Conservation (phyloP, 805 yeast species). For the Candida xiaguanensis region DNA sequence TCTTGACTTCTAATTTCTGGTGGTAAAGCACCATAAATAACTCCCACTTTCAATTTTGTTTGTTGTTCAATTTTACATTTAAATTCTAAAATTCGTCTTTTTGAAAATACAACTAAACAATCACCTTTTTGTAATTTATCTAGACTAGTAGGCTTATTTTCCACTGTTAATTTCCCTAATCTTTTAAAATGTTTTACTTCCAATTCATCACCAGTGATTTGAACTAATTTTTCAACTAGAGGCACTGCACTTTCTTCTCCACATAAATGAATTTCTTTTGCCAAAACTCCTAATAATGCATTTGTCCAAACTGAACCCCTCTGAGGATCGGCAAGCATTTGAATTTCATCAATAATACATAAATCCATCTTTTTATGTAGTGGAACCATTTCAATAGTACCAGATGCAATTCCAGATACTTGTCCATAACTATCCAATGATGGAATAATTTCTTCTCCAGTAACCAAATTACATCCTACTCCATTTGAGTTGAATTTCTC, state of each 20-base stretch:
- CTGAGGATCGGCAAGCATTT: constrained; percentile 76
- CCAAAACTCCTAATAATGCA: constrained; percentile 81
- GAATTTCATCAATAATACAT: constrained; percentile 92
- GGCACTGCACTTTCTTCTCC: constrained; percentile 89
- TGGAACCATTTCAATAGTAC: constrained; percentile 95
- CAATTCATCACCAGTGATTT: constrained; percentile 76
- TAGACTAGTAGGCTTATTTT: constrained; percentile 30
- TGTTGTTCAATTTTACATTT: constrained; percentile 65
- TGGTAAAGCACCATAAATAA: constrained; percentile 92
- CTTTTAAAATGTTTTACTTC: constrained; percentile 70
- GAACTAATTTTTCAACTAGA: constrained; percentile 53
- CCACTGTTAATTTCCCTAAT: constrained; percentile 65
- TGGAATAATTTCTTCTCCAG: constrained; percentile 92
- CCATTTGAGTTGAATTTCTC: constrained; percentile 71
- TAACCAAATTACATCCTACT: constrained; percentile 73
- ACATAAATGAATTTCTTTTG: constrained; percentile 85
- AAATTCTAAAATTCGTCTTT: constrained; percentile 61
- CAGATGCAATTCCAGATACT: constrained; percentile 72
- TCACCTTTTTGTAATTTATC: constrained; percentile 63
- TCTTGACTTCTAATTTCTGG: constrained; percentile 90
- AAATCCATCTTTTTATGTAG: constrained; percentile 66
- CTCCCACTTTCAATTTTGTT: constrained; percentile 71
- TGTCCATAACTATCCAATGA: constrained; percentile 67
- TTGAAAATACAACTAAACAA: constrained; percentile 85
- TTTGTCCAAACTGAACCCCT: constrained; percentile 96